phyloP scores from a whole-genome alignment of 2,329 filamentous ascomycete species.

The Talaromyces marneffei region DNA sequence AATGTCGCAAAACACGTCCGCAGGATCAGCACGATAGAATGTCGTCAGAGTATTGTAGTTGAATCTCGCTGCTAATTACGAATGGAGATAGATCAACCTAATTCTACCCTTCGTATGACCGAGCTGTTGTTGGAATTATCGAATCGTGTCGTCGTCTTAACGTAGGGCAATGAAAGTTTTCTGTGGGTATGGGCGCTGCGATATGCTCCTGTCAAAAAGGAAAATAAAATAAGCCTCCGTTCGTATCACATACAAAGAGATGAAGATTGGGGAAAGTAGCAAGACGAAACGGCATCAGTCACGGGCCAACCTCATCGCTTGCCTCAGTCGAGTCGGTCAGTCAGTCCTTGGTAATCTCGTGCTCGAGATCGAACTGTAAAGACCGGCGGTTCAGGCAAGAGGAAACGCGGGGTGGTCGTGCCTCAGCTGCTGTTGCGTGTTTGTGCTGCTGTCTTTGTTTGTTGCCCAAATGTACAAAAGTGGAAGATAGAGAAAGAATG shows the following conservation, averaged over 20 bases:
- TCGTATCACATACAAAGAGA: neutral
- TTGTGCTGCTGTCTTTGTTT: neutral
- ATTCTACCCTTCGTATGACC: neutral
- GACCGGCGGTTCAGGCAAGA: neutral
- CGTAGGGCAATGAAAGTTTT: neutral
- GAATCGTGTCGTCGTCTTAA: slow-evolving; percentile 1
- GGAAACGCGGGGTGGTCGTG: neutral
- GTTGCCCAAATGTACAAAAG: neutral
- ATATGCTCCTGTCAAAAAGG: neutral
- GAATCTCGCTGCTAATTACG: neutral
- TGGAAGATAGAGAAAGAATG: neutral
- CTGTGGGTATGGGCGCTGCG: neutral
- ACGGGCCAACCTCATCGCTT: neutral
- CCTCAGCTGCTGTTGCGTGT: neutral
- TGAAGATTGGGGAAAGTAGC: neutral
- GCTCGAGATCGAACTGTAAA: neutral
- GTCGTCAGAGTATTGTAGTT: neutral
- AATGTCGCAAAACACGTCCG: neutral
- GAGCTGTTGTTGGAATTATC: neutral
- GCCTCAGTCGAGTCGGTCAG: neutral
- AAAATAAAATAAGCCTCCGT: neutral
- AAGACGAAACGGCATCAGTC: neutral
- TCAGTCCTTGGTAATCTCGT: neutral
- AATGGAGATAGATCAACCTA: neutral
- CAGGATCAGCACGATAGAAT: neutral